Evolutionary conservation across 257 asterid species (phyloP).

Genomic region (Eucommia ulmoides): DNA sequence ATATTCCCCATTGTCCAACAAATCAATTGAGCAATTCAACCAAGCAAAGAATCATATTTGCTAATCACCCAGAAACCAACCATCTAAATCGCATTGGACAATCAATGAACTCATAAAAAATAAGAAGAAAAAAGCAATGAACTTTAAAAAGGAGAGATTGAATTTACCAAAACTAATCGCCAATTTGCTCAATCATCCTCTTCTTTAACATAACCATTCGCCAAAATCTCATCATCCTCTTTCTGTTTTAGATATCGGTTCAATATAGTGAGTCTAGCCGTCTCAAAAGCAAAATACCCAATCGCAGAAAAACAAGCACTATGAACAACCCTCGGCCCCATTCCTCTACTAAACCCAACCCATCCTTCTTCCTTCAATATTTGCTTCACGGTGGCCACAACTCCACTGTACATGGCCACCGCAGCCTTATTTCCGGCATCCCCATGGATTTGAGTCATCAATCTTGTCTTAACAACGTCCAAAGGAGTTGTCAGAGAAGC

Average conservation of each 20-base stretch:
- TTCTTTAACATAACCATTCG: no score
- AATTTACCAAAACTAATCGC: no score
- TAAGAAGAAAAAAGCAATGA: no score
- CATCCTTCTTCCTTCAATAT: conserved; percentile 86
- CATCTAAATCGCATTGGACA: no score
- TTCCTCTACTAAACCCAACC: conserved; percentile 89
- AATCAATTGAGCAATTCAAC: no score
- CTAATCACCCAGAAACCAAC: no score
- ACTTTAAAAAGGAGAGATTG: no score
- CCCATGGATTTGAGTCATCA: conserved; percentile 82
- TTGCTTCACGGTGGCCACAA: conserved; percentile 51
- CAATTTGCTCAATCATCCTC: no score
- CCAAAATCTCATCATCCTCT: no score
- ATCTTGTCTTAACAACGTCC: conserved; percentile 92
- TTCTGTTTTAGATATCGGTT: conserved; percentile 48
- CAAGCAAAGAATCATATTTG: no score
- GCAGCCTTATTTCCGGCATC: conserved; percentile 56
- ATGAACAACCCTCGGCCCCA: conserved; percentile 89
- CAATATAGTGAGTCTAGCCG: conserved; percentile 74
- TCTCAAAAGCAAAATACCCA: conserved; percentile 94
- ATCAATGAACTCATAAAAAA: no score
- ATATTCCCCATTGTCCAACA: no score
- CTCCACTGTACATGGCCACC: conserved; percentile 52
- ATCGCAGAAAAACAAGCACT: conserved; percentile 93
- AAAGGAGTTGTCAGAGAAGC: conserved; percentile 90